Base-by-base conservation (phyloP, 1,284 basidiomycete species). In the Tilletia walkeri region DNA sequence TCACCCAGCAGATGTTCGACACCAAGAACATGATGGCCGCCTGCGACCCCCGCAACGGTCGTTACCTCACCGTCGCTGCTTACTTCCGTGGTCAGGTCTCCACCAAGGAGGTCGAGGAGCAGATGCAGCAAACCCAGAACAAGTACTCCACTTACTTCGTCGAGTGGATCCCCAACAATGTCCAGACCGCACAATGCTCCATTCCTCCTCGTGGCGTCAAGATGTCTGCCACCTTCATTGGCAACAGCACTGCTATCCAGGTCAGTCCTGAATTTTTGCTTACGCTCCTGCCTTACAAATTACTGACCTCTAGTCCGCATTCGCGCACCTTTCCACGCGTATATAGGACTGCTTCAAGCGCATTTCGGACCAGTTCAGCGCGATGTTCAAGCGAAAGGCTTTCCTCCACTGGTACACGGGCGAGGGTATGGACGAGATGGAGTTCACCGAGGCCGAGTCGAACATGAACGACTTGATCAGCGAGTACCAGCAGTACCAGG, bases 1-100 rank as follows among this genome's bases (percentile, higher is more conserved):
- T 98, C 76, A 96, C 95, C 10, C 91, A 93, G 85, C 95, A 97
- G 84, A 97, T 98, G 94, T 98, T 97, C 85, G 95, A 96, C 83
- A 92, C 89, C 68, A 88, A 88, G 80, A 93, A 96, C 90, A 78
- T 78, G 77, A 82, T 84, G 84, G 93, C 93, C 80, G 95, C 95
- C 41, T 93, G 91, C 38, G 95, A 97, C 86, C 93, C 93, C 68
- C 88, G 94, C 83, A 92, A 96, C 82, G 95, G 96, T 79, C 71
- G 92, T 77, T 95, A 93, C 84, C 85, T 84, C 67, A 85, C 93
- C 87, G 92, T 97, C 75, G 94, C 94, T 41, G 94, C 94, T 76
- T 91, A 96, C 85, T 99, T 96, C 93, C 93, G 96, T 86, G 95
- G 95, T 66, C 10, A 4, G 72, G 68, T 69, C 39, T 73, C 76